These are phyloP conservation scores for Populus trichocarpa DNA, from an alignment of 441 rosid species.

Conservation along the genomic window DNA sequence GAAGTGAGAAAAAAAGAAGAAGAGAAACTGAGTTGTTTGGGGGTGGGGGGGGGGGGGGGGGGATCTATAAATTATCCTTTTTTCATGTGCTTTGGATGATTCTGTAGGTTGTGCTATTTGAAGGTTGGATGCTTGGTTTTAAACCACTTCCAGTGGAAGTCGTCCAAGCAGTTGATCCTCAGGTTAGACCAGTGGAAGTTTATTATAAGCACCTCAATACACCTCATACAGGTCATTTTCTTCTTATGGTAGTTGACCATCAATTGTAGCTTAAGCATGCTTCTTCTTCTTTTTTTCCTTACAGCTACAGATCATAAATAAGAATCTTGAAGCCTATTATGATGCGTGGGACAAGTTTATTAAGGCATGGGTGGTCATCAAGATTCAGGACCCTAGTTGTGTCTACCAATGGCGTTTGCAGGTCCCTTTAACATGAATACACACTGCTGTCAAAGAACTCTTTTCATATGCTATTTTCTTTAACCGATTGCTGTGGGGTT, in stretches of 20 bases:
- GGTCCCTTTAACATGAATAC: conserved; percentile 31
- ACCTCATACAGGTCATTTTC: neutral
- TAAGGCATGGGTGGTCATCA: conserved; percentile 79
- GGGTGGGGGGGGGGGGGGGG: neutral
- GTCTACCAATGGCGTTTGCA: conserved; percentile 97
- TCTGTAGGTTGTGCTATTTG: conserved; percentile 71
- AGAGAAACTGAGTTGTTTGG: too few species aligned
- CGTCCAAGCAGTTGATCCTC: conserved; percentile 79
- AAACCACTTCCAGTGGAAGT: conserved; percentile 60
- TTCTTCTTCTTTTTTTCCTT: neutral
- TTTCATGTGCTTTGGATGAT: conserved; percentile 13
- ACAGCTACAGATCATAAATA: conserved; percentile 77
- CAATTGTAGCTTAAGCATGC: neutral
- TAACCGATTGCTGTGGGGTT: conserved; percentile 2
- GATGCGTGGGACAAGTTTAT: conserved; percentile 90
- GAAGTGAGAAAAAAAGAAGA: too few species aligned
- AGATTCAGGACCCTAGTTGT: conserved; percentile 83
- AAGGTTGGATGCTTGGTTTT: conserved; percentile 99
- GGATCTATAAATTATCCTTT: neutral
- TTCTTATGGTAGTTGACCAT: neutral
- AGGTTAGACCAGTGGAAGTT: conserved; percentile 38
- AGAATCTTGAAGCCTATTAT: conserved; percentile 84
- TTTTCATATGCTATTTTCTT: neutral
- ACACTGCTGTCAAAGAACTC: neutral
- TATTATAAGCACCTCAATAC: neutral